A percentile compares a stretch with the other conserved stretches of the same genome.
Evolutionary conservation across 2,329 filamentous ascomycete genomes (phyloP).

Genomic region (Pseudocercospora ulei): DNA sequence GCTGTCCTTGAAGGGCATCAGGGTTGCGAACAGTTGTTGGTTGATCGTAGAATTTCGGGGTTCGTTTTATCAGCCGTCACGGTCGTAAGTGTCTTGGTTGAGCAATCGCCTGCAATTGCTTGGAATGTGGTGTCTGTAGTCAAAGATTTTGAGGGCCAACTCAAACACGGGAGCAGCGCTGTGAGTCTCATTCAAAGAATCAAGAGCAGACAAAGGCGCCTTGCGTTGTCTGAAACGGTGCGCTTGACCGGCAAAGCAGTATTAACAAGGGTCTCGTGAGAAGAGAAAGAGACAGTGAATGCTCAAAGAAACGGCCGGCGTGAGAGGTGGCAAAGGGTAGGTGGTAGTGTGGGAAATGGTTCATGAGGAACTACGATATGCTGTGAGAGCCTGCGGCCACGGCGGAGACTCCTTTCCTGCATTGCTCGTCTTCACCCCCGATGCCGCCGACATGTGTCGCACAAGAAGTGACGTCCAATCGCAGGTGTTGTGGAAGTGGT

Average conservation of each 20-base stretch:
- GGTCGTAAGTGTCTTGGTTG: slow-evolving; percentile 19
- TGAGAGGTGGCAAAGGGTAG: background rate
- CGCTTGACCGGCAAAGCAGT: slow-evolving; percentile 16
- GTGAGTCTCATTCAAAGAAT: slow-evolving; percentile 2
- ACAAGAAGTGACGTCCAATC: slow-evolving; percentile 6
- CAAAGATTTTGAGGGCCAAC: slow-evolving; percentile 10
- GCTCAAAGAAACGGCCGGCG: background rate
- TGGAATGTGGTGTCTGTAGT: slow-evolving; percentile 13
- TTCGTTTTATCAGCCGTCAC: slow-evolving; percentile 8
- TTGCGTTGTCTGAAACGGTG: slow-evolving; percentile 10
- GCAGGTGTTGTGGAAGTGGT: background rate
- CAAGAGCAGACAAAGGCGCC: slow-evolving; percentile 9
- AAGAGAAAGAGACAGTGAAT: slow-evolving; percentile 14
- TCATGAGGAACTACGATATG: slow-evolving; percentile 3
- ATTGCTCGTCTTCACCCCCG: background rate
- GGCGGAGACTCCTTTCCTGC: slow-evolving; percentile 5
- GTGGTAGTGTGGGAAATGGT: background rate
- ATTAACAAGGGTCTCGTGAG: slow-evolving; percentile 13
- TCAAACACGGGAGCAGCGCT: slow-evolving; percentile 12
- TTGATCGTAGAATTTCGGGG: slow-evolving; percentile 2
- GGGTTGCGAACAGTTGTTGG: background rate
- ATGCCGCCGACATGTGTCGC: slow-evolving; percentile 6
- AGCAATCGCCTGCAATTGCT: slow-evolving; percentile 18
- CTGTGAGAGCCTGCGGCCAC: slow-evolving; percentile 7
- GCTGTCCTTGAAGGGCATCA: slow-evolving; percentile 28